Conservation (phyloP, 1,284 basidiomycete genomes). For the Porodaedalea pini region DNA sequence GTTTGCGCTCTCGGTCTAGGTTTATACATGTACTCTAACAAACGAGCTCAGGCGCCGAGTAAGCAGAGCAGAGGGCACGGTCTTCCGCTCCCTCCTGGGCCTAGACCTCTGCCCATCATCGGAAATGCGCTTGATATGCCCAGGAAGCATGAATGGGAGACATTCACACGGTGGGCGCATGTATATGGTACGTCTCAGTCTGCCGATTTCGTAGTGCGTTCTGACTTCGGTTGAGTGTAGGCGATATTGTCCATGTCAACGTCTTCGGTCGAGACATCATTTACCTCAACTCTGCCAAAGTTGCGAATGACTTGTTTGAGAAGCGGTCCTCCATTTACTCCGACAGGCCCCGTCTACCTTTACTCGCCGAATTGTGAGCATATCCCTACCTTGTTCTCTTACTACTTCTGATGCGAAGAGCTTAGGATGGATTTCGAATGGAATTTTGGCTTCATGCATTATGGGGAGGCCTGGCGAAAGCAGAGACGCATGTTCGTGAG, state of each 20-base stretch:
- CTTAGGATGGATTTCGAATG: conserved; percentile 14
- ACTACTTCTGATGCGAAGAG: not conserved
- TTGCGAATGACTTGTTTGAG: conserved; percentile 26
- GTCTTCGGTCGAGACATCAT: conserved; percentile 25
- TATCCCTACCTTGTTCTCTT: not conserved
- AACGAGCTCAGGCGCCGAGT: not conserved
- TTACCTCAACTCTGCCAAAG: conserved; percentile 24
- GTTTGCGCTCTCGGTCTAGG: not conserved
- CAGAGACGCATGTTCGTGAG: conserved; percentile 27
- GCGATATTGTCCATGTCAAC: conserved; percentile 25
- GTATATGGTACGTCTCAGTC: conserved; percentile 38
- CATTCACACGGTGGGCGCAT: conserved; percentile 53
- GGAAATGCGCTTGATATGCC: conserved; percentile 24
- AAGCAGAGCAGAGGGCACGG: conserved; percentile 2
- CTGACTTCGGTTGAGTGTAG: conserved; percentile 12
- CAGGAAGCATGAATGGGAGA: conserved; percentile 28
- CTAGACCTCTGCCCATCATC: conserved; percentile 21
- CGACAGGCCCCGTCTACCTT: conserved; percentile 23
- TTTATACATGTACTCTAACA: not conserved
- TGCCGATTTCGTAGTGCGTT: conserved; percentile 2
- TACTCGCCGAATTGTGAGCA: conserved; percentile 14
- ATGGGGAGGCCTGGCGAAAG: conserved; percentile 27
- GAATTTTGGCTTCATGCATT: conserved; percentile 24
- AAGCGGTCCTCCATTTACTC: conserved; percentile 25
- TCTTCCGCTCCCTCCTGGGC: conserved; percentile 21